Conservation (phyloP, 2,329 filamentous ascomycete genomes). For the Botrytis hyacinthi region DNA sequence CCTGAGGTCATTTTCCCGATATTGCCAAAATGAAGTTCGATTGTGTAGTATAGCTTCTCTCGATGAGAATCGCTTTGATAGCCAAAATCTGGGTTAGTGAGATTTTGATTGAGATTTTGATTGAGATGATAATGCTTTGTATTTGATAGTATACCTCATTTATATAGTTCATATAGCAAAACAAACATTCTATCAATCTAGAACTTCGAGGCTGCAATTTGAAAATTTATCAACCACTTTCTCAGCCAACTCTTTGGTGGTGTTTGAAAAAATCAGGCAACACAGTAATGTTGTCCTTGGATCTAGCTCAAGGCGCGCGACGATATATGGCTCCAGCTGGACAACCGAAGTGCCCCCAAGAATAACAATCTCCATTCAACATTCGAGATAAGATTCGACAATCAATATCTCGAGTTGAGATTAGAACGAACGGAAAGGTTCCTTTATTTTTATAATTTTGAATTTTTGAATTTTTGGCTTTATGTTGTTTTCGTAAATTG, state of each 20-base stretch:
- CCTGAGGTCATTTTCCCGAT: neutral
- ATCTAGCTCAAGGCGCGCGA: neutral
- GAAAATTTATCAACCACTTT: neutral
- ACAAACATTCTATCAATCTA: neutral
- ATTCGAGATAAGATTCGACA: neutral
- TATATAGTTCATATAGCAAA: neutral
- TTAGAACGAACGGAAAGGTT: neutral
- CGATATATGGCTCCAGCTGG: neutral
- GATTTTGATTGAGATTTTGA: neutral
- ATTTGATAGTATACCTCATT: neutral
- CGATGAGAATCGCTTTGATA: neutral
- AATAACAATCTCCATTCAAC: neutral
- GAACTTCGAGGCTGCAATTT: neutral
- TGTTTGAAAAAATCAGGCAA: neutral
- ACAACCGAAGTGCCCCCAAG: too few species aligned
- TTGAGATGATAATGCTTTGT: neutral
- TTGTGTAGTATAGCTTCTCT: neutral
- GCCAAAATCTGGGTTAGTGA: neutral
- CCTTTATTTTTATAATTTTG: fast-evolving
- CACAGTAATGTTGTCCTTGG: neutral
- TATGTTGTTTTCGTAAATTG: neutral
- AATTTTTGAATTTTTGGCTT: neutral
- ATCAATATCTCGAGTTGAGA: neutral
- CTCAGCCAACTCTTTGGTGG: neutral
- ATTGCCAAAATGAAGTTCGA: neutral